These are phyloP conservation scores for Amanita subjunquillea DNA, from an alignment of 768 basidiomycete genomes.

Conservation along the genomic window DNA sequence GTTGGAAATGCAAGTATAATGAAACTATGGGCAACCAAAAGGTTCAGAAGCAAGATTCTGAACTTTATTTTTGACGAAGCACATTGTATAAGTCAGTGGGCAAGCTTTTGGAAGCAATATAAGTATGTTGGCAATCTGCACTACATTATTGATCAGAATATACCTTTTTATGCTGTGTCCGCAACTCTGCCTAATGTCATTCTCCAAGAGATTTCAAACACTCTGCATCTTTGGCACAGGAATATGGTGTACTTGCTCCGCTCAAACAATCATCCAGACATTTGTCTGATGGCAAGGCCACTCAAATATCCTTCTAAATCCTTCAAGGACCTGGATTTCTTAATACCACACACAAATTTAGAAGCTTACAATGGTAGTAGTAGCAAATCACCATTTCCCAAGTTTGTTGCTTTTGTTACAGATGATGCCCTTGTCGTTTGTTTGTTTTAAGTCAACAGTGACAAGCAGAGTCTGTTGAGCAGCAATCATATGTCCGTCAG, in stretches of 20 bases:
- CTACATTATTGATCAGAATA: slow-evolving; percentile 16
- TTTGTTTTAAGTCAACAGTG: too few species aligned
- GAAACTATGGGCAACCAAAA: neutral
- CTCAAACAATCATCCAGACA: slow-evolving; percentile 23
- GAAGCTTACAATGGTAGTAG: slow-evolving; percentile 7
- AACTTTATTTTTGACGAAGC: slow-evolving; percentile 26
- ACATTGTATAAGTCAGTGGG: slow-evolving; percentile 30
- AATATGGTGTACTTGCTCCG: slow-evolving; percentile 9
- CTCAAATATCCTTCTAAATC: slow-evolving; percentile 13
- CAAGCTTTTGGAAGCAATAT: slow-evolving; percentile 25
- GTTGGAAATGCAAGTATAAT: neutral
- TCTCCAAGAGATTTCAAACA: slow-evolving; percentile 12
- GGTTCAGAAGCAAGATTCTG: slow-evolving; percentile 7
- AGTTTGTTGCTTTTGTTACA: slow-evolving; percentile 19
- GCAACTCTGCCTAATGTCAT: slow-evolving; percentile 21
- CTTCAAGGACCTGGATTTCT: slow-evolving; percentile 15
- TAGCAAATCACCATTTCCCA: slow-evolving; percentile 1
- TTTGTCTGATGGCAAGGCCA: slow-evolving; percentile 15
- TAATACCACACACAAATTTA: slow-evolving; percentile 10
- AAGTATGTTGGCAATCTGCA: slow-evolving; percentile 13
- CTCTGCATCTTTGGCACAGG: slow-evolving; percentile 12
- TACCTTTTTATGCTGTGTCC: slow-evolving; percentile 21
- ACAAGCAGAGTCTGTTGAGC: too few species aligned
- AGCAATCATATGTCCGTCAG: too few species aligned
- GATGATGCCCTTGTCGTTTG: too few species aligned